Conservation (phyloP, 2,329 filamentous ascomycete species). For the Fusarium sacchari region DNA sequence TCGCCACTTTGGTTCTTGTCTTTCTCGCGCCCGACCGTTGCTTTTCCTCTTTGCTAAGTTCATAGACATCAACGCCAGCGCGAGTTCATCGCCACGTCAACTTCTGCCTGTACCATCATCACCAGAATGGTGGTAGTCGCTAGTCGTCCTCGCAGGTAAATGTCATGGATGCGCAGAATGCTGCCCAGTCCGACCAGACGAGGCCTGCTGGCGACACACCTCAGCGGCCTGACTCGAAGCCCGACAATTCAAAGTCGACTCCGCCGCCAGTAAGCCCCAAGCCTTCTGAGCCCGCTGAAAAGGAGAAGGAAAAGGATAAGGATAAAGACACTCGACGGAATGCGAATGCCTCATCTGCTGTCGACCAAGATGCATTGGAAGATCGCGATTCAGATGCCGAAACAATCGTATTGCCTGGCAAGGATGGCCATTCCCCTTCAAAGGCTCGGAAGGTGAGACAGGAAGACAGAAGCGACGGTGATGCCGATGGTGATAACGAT, state of each 20-base stretch:
- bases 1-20: constrained; percentile 24
- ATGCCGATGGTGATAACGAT: constrained; percentile 46
- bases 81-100: constrained; percentile 43
- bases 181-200: constrained; percentile 69
- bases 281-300: constrained; percentile 28
- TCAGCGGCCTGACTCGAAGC: constrained; percentile 51
- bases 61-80: constrained; percentile 32
- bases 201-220: constrained; percentile 66
- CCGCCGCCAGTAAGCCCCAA: constrained; percentile 41
- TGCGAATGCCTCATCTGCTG: constrained; percentile 44
- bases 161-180: constrained; percentile 77
- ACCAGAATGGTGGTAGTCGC: constrained; percentile 70
- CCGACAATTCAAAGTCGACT: constrained; percentile 36
- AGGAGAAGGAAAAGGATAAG: constrained; percentile 35
- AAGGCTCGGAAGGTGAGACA: constrained; percentile 73
- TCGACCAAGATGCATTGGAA: constrained; percentile 52
- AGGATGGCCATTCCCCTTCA: constrained; percentile 71
- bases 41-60: constrained; percentile 20
- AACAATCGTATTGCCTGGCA: constrained; percentile 74
- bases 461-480: constrained; percentile 70
- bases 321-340: constrained; percentile 44
- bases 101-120: constrained; percentile 38
- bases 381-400: constrained; percentile 77
- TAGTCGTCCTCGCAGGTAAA: constrained; percentile 63
- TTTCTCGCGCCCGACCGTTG: constrained; percentile 25